phyloP scores from a whole-genome alignment of 139 green algal species.

The Tetradesmus lagerheimii region DNA sequence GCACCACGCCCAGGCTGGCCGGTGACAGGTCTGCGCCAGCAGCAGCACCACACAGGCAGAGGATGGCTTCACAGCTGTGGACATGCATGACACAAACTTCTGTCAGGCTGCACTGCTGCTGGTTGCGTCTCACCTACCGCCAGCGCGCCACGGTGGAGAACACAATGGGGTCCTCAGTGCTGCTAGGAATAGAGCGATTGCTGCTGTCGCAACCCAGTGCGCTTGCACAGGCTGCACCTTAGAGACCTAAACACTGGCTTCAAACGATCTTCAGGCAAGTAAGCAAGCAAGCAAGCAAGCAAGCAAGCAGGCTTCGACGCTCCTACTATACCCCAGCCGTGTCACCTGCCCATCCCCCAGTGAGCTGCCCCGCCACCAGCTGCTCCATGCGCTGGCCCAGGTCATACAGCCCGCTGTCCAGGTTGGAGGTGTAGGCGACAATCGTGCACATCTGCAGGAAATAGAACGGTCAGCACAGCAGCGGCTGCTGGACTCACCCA shows the following conservation, averaged over 20 bases:
- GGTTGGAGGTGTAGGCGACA: background rate
- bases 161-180: too few relatives aligned
- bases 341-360: slow-evolving; percentile 41
- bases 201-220: too few relatives aligned
- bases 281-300: too few relatives aligned
- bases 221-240: too few relatives aligned
- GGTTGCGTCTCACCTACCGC: too few relatives aligned
- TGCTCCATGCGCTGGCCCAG: slow-evolving; percentile 54
- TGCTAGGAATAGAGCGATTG: too few relatives aligned
- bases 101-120: background rate
- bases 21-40: slow-evolving; percentile 69
- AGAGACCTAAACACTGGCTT: too few relatives aligned
- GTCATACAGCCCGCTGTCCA: slow-evolving; percentile 54
- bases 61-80: background rate
- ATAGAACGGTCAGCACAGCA: background rate
- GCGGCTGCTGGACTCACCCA: background rate
- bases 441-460: slow-evolving; percentile 34
- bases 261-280: too few relatives aligned
- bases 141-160: too few relatives aligned
- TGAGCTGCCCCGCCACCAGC: slow-evolving; percentile 61
- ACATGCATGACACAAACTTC: background rate
- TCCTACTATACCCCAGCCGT: too few relatives aligned
- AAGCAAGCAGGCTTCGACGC: too few relatives aligned
- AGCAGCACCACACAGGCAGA: slow-evolving; percentile 22
- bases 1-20: slow-evolving; percentile 75